phyloP scores from a whole-genome alignment of 2,329 filamentous ascomycete species.

The Knufia petricola region DNA sequence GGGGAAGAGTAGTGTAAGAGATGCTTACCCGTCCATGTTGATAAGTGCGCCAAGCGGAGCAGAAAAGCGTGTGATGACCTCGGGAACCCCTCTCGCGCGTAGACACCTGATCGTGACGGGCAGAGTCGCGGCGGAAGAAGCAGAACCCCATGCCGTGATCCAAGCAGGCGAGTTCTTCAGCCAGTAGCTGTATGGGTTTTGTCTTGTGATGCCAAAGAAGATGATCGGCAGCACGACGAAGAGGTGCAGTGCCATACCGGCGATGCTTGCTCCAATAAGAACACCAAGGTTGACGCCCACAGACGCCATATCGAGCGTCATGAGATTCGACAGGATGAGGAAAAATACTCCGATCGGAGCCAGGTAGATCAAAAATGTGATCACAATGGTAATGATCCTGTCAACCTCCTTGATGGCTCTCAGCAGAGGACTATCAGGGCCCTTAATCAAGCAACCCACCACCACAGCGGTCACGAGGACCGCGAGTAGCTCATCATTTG shows the following conservation, averaged over 20 bases:
- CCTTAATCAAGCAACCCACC: conserved; percentile 39
- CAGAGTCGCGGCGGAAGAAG: conserved; percentile 45
- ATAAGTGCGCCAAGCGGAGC: conserved; percentile 42
- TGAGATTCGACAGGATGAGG: conserved; percentile 44
- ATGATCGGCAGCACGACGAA: conserved; percentile 39
- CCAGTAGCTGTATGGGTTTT: conserved; percentile 43
- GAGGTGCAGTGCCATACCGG: conserved; percentile 40
- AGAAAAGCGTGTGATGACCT: conserved; percentile 38
- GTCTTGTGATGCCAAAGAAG: conserved; percentile 33
- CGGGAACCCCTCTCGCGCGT: conserved; percentile 33
- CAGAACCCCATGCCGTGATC: conserved; percentile 47
- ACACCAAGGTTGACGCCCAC: conserved; percentile 44
- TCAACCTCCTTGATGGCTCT: conserved; percentile 41
- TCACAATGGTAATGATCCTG: conserved; percentile 38
- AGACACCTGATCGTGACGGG: conserved; percentile 40
- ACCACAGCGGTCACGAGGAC: conserved; percentile 41
- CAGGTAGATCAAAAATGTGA: conserved; percentile 40
- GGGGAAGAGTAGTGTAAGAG: not conserved
- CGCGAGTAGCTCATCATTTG: conserved; percentile 38
- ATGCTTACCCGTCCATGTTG: conserved; percentile 39
- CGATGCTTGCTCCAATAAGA: conserved; percentile 40
- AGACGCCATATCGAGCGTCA: conserved; percentile 39
- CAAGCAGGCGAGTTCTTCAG: conserved; percentile 41
- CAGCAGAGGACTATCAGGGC: conserved; percentile 32
- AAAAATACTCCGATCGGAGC: conserved; percentile 47